Base-by-base conservation (phyloP, 345 rosid species). In the Theobroma cacao region DNA sequence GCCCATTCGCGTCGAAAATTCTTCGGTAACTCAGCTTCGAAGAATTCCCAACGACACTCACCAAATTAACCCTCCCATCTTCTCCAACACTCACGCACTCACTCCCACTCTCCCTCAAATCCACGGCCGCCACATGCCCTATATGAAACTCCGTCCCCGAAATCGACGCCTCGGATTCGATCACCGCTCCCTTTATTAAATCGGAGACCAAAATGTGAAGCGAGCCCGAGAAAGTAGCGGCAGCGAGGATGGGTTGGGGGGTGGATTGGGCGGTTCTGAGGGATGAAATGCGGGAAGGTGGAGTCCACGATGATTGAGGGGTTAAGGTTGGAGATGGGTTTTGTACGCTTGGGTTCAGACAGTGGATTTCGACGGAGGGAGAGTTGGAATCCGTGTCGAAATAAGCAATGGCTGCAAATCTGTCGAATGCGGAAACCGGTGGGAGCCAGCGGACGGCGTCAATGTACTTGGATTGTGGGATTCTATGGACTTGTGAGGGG, bases 401-500 rank as follows among this genome's bases (percentile, higher is more conserved):
- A 76, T 73, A 79, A 8, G 98, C 90, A 47, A 89, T 9, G 48
- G 89, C 82, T 56, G 85, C 77, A 80, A 81, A 84, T 74, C 91
- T 91, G 66, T 89, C 89, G 62, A 93, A 80, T 22, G 99, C 90
- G 31, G 91, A 90, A 62, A 89, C 84, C 45, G 93, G 86, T 11
- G 97, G 95, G 33, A 95, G 94, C 96, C 94, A 95, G n/a, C 95
- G 91, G 2, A 95, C 87, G 75, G 86, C 85, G 78, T 93, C 97
- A 18, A 93, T 79, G 80, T 88, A 89, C 77, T 83, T 87, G 55
- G 86, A 77, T 74, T 90, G 96, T 0, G 94, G 93, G 62, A 92
- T 43, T 59, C 86, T 89, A 68, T 86, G 89, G 79, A 89, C 69
- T 59, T 83, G 85, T 2, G 82, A 71, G 64, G 90, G 72, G 26